Evolutionary conservation across 345 rosid species (phyloP), one percentile per base, ranked within the genome.

Genomic region (Angophora floribunda): DNA sequence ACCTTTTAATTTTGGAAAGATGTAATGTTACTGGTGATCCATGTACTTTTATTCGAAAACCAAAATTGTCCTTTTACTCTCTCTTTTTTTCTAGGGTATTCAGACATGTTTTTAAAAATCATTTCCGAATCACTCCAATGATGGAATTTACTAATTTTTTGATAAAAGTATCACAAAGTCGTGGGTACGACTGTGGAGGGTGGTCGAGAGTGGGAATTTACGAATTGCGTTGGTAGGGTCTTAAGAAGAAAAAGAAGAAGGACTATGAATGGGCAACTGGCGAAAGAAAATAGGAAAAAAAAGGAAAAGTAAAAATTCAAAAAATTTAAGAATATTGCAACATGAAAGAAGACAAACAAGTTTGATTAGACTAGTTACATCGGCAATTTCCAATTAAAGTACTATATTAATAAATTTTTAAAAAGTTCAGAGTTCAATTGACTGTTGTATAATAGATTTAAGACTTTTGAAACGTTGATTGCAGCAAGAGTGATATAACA

Each of bases 311-410:
- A 30, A 8, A 16, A 67, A 15, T 16, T 30, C 4, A 0, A 32
- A 67, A 67, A 67, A 7, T 1, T 67, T 7, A 8, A 15, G 10
- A 16, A 32, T 15, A 30, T 67, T 65, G 3, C 30, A 30, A 30
- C 7, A 65, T 5, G 49, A 6, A 47, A 7, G 5, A 47, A 47
- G 10, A 67, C 0, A 21, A 0, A 9, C 6, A 9, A 4, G 0
- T 1, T 0, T 16, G 3, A 67, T 67, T 61, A 61, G 13, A 61
- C 16, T 15, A 26, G 6, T 30, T 6, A 5, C 2, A 3, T 61
- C 2, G 1, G 32, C 28, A 30, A 61, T 28, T 2, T 61, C 7
- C 6, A 0, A 61, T 14, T 4, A 28, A 28, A 61, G 28, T 1
- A 57, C 6, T 57, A 55, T 4, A 4, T 55, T 22, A 28, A 3